Evolutionary conservation across 305 asterid species (phyloP), one percentile per base, ranked within the genome.

Genomic region (Fraxinus platypoda): DNA sequence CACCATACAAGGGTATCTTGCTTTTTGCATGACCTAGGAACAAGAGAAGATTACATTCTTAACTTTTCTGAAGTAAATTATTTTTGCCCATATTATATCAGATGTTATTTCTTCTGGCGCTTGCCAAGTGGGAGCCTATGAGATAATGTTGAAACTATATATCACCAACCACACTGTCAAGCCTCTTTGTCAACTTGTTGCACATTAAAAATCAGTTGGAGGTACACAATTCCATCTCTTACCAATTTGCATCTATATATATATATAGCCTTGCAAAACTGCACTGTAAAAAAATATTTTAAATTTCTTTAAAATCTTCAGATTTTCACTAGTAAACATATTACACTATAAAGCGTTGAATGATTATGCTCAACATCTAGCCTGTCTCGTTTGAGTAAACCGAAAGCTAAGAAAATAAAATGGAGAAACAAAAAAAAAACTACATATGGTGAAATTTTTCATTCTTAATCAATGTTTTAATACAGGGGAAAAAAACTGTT

Each of bases 361-460:
- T 54, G 30, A 41, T 78, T 71, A 71, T 15, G 79, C 70, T 81
- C 76, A 38, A 64, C 37, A 26, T 19, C 54, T 35, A 35, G 71
- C 71, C 52, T 34, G 35, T 37, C 26, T 34, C 31, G 43, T 54
- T 81, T 78, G 75, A 73, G 79, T 77, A 75, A 57, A 31, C 62
- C 46, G 62, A 75, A 77, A 15, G 49, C 35, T 30, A 19, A 72
- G 57, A 79, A 74, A 75, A 43, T 33, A 33, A 30, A 62, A 64
- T 15, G 68, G 62, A 77, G 13, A 26, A 19, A 28, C 62, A 19
- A 62, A 75, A 37, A 49, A 8, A n/a, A 74, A 41, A 70, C 73
- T 78, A 59, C 41, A 43, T 75, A 75, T 49, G n/a, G 57, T 34
- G 76, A 78, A 74, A 30, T 9, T 77, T 77, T 77, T 72, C 28